Base-by-base conservation (phyloP, 2,329 filamentous ascomycete genomes). In the Trichoderma arundinaceum region DNA sequence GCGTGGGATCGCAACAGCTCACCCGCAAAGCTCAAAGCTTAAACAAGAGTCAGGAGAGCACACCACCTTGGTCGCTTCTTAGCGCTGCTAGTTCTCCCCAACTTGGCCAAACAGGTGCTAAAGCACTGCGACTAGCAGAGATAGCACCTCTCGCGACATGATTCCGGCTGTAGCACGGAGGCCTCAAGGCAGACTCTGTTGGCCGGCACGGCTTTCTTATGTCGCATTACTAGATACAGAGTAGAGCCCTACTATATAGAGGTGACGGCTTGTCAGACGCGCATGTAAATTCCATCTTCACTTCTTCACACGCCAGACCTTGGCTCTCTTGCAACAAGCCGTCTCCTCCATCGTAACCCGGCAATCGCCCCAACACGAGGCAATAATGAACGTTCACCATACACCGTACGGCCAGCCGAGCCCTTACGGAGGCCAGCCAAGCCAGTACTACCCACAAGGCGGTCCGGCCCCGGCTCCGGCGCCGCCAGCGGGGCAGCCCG, bases 371-470 rank as follows among this genome's bases (percentile, higher is more conserved):
- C 28, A 38, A 9, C n/a, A 4, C 28, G 1, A 53, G 28, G 33
- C 38, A 41, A 51, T 19, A 5, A 64, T 64, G 32, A 64, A 56
- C 13, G 2, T n/a, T 6, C 60, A 65, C 19, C 57, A 57, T 35
- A 49, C 57, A 8, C 64, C 64, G 1, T 66, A 62, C 41, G 33
- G 64, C 17, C 64, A 66, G 32, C 48, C 43, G 19, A 19, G 41
- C 5, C 35, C 38, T 2, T 46, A 52, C 35, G 39, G 39, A 35
- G 58, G 58, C 38, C 38, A 28, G 10, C 39, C 33, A 19, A 43
- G 60, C 38, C 33, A 28, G 22, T 32, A 44, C 12, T 49, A 38
- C 17, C 56, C 46, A 38, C 58, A 62, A 32, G 64, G 44, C 10
- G 6, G 41, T 12, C 51, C 32, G 19, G 41, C 15, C 12, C n/a